Percentiles rank a stretch among this genome's conserved stretches.
Evolutionary conservation across 1,284 basidiomycete species (phyloP).

Genomic region (Leccinum fuscescens): DNA sequence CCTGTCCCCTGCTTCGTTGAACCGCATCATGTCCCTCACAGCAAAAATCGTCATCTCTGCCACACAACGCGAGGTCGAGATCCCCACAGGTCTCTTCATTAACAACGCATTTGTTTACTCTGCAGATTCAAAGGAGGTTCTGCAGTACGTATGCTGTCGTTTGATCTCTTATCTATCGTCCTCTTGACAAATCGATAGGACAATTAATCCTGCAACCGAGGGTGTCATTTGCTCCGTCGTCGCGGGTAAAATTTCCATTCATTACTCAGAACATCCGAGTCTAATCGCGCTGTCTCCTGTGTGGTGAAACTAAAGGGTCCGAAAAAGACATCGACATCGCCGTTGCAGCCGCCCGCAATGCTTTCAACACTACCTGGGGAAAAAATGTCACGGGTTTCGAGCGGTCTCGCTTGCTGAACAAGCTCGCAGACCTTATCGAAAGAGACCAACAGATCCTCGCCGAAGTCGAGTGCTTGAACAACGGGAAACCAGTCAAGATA

Average conservation of each 20-base stretch:
- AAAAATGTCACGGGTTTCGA: constrained; percentile 82
- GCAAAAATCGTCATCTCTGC: constrained; percentile 39
- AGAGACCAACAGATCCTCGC: constrained; percentile 74
- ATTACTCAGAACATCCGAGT: not conserved
- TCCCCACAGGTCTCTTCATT: constrained; percentile 88
- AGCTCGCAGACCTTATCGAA: constrained; percentile 92
- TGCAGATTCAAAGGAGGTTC: constrained; percentile 56
- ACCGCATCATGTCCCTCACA: constrained; percentile 45
- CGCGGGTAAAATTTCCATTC: constrained; percentile 48
- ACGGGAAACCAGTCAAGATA: constrained; percentile 81
- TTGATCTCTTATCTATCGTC: constrained; percentile 1
- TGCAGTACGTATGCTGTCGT: constrained; percentile 45
- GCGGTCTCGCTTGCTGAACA: constrained; percentile 76
- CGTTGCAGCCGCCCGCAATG: constrained; percentile 79
- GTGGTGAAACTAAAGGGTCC: constrained; percentile 48
- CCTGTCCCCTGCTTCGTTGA: not conserved
- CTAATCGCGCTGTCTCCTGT: constrained; percentile 22
- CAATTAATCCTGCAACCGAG: constrained; percentile 75
- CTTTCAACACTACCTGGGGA: constrained; percentile 89
- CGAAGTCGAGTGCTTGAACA: constrained; percentile 79
- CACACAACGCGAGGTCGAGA: constrained; percentile 51
- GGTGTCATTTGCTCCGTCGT: constrained; percentile 65
- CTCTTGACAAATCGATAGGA: constrained; percentile 38
- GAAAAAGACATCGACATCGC: constrained; percentile 79
- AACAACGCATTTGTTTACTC: constrained; percentile 82